phyloP scores from a whole-genome alignment of 345 rosid species.

The Rhodamnia rubescens region DNA sequence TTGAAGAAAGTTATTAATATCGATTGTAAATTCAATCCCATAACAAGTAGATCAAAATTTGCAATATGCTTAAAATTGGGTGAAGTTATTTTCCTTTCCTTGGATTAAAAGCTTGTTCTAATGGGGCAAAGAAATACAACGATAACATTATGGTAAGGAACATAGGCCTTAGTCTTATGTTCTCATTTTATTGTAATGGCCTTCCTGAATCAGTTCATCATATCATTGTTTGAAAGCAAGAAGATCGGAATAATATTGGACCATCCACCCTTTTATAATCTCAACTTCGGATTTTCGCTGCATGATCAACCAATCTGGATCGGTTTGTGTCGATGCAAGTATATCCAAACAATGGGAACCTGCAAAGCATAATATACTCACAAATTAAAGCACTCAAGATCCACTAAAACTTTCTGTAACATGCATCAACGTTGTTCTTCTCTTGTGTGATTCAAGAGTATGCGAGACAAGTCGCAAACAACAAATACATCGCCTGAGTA shows the following conservation, averaged over 20 bases:
- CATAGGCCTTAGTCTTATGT: background rate
- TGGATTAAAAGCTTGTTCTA: background rate
- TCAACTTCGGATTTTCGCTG: background rate
- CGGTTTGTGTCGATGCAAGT: background rate
- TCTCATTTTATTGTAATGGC: background rate
- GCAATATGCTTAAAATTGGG: background rate
- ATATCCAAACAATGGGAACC: background rate
- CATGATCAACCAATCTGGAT: background rate
- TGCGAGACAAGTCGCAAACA: background rate
- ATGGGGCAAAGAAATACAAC: background rate
- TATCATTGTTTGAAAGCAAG: background rate
- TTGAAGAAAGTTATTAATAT: too few relatives aligned
- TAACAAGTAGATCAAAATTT: too few relatives aligned
- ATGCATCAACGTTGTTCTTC: background rate
- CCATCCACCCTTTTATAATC: background rate
- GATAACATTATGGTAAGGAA: background rate
- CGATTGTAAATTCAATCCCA: too few relatives aligned
- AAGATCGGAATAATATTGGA: background rate
- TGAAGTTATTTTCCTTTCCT: background rate
- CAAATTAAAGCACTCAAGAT: background rate
- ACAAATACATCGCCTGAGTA: background rate
- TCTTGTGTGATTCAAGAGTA: background rate
- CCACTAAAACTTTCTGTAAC: background rate
- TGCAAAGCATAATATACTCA: background rate
- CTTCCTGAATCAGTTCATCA: background rate